These are phyloP conservation scores for Sporopachydermia lactativora DNA, from an alignment of 805 yeast species.

Conservation along the genomic window DNA sequence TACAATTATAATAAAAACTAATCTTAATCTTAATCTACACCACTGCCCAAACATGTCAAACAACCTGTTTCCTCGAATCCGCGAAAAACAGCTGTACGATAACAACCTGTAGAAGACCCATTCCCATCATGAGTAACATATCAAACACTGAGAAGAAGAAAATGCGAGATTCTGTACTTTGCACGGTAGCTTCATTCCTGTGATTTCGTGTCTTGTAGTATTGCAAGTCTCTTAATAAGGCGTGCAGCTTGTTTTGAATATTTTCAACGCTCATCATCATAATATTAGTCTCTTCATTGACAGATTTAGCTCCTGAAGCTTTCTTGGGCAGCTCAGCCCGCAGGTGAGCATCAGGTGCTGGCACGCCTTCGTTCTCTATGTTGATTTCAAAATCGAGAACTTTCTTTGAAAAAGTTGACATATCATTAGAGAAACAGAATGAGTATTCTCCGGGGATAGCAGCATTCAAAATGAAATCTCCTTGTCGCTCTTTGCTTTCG, in stretches of 20 bases:
- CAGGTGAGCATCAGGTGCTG: constrained; percentile 28
- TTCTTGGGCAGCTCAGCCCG: constrained; percentile 45
- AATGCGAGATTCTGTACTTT: constrained; percentile 48
- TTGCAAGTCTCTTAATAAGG: constrained; percentile 18
- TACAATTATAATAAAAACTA: too few relatives aligned
- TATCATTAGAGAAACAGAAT: constrained; percentile 72
- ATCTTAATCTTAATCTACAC: too few relatives aligned
- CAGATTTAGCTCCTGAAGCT: constrained; percentile 4
- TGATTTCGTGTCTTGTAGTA: constrained; percentile 5
- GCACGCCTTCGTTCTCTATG: constrained; percentile 16
- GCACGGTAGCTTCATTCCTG: constrained; percentile 33
- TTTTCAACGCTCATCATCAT: constrained; percentile 22
- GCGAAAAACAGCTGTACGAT: constrained; percentile 60
- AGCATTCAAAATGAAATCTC: constrained; percentile 63
- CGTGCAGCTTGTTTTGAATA: constrained; percentile 46
- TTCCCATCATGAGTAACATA: constrained; percentile 46
- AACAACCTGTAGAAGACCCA: constrained; percentile 56
- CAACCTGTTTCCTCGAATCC: constrained; percentile 55
- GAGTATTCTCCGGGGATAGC: constrained; percentile 65
- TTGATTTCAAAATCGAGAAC: constrained; percentile 73
- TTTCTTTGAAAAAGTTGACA: constrained; percentile 73
- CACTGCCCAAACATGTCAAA: constrained; percentile 22
- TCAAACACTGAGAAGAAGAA: constrained; percentile 54
- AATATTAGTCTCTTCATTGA: constrained; percentile 7
- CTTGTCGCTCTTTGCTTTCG: constrained; percentile 58